phyloP scores from a whole-genome alignment of 2,329 filamentous ascomycete species.

The Paecilomyces sp. region DNA sequence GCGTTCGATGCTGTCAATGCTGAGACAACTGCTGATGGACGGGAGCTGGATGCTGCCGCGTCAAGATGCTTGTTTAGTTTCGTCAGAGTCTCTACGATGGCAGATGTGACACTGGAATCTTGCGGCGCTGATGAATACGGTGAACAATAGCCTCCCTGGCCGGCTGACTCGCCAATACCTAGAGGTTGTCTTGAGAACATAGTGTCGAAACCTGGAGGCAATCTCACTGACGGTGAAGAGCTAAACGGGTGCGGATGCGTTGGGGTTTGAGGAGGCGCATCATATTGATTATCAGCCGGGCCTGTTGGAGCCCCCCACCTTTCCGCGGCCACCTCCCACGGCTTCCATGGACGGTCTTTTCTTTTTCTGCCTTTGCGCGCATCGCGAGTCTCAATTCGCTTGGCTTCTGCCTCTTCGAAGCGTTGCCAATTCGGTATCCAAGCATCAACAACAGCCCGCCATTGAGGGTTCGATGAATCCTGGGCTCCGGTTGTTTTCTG shows the following conservation, averaged over 20 bases:
- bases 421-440: slow-evolving; percentile 36
- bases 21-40: slow-evolving; percentile 16
- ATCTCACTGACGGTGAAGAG: slow-evolving; percentile 15
- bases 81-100: slow-evolving; percentile 28
- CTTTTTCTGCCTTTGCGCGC: slow-evolving; percentile 20
- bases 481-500: slow-evolving; percentile 21
- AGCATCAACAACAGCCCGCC: slow-evolving; percentile 31
- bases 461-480: slow-evolving; percentile 29
- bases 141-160: not conserved
- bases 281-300: not conserved
- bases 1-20: slow-evolving; percentile 8
- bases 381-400: slow-evolving; percentile 31
- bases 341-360: slow-evolving; percentile 11
- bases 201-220: slow-evolving; percentile 32
- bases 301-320: not conserved
- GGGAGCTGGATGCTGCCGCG: slow-evolving; percentile 12
- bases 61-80: slow-evolving; percentile 32
- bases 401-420: slow-evolving; percentile 31
- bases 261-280: not conserved
- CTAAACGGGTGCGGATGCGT: slow-evolving; percentile 3
- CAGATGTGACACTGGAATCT: slow-evolving; percentile 19
- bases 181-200: slow-evolving; percentile 24
- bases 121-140: slow-evolving; percentile 8
- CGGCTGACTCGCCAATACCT: not conserved
- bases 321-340: slow-evolving; percentile 1